Base-by-base conservation (phyloP, 345 rosid genomes). In the Gossypium longicalyx region DNA sequence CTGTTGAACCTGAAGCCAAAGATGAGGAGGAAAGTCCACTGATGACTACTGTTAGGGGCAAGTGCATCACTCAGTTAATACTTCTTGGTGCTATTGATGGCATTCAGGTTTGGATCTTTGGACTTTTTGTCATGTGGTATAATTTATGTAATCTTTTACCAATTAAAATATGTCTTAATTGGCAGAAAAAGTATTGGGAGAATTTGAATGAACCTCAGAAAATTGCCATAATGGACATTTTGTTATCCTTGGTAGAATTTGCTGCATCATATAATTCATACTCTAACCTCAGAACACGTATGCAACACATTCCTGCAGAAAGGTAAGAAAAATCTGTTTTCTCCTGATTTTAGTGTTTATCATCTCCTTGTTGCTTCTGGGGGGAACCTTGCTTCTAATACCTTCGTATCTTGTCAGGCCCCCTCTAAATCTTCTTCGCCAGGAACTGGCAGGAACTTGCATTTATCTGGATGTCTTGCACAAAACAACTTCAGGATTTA, bases 191-290 rank as follows among this genome's bases (percentile, higher is more conserved):
- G 75, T 91, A 93, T 76, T 95, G 98, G 99, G 85, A 80, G 82
- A 95, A 85, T 80, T 77, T 95, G 90, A 90, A 79, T 87, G 82
- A 85, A 44, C 58, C 78, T 7, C 99, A 95, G 80, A 95, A 95
- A 85, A 82, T 91, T 78, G 90, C 87, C 6, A 80, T 91, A 77
- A 93, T 95, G 98, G 99, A 95, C 71, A 84, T 88, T 79, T 81
- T 95, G 65, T 80, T 91, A 58, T 89, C 98, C 63, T 89, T 86
- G 78, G 72, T 95, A 76, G 98, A 95, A 77, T 95, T 95, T 83
- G 93, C 98, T 76, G 84, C 98, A 80, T 86, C 98, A 20, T 95
- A 89, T 79, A 91, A 95, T 87, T 93, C 99, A 62, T 91, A 85
- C 77, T 70, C 96, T 49, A 91, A 86, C 80, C 98, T 95, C 60